Base-by-base conservation (phyloP, 75 land plant genomes). In the Selaginella moellendorffii region DNA sequence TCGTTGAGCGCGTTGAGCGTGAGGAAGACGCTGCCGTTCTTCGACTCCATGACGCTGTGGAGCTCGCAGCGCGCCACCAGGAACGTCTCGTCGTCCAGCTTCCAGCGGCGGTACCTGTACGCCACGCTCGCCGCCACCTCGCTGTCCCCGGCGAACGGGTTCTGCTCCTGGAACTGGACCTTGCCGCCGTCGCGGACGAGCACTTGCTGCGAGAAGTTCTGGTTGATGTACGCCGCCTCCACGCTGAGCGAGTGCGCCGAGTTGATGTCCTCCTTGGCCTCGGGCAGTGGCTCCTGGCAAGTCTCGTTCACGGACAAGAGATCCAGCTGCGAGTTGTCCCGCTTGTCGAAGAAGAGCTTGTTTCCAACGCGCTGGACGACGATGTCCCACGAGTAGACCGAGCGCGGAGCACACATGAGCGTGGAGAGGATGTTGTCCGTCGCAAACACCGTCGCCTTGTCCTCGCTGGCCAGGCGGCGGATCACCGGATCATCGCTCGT, bases 401-500 rank as follows among this genome's bases (percentile, higher is more conserved):
- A 88, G 21, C 97, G 69, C 0, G n/a, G 86, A 2, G 90, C 82
- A 52, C 97, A 92, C 97, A 92, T 92, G 2, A 92, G 74, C 1
- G 96, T 83, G 0, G 90, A 72, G n/a, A 92, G 75, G 46, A 92
- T 92, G 1, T 89, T 59, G 54, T 92, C 97, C 1, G 97, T 92
- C 29, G 97, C 97, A 63, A 92, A 92, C 1, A 92, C 97, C 5
- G 86, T 85, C 12, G 89, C 97, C 25, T 81, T 83, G 30, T 91
- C 93, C 24, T 74, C 77, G 26, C 77, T 88, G 1, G 95, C 97
- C 19, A 92, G 76, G 2, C 88, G 74, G 53, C 90, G 65, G 70
- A 92, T 88, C 24, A 92, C 87, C 14, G 97, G 97, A 62, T 92
- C 97, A 63, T 92, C 97, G 17, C 93, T 88, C 19, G 97, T 92